These are phyloP conservation scores for Podospora conica DNA, from an alignment of 495 filamentous ascomycete species.

Conservation along the genomic window DNA sequence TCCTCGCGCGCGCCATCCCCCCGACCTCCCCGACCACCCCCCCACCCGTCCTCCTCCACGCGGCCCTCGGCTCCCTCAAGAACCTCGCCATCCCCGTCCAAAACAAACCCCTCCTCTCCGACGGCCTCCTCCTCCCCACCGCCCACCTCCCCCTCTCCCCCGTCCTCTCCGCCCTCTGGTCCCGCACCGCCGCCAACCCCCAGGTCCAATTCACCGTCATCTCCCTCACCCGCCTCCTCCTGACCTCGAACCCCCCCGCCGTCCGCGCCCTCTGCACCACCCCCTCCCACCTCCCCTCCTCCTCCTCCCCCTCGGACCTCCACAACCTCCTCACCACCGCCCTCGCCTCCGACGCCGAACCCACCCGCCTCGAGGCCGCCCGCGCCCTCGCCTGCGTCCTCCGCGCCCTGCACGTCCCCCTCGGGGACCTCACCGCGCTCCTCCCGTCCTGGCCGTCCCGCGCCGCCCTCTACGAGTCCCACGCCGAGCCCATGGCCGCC, in stretches of 20 bases:
- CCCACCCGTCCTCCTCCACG: slow-evolving; percentile 34
- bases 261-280: slow-evolving; percentile 44
- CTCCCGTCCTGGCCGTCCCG: neutral
- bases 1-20: slow-evolving; percentile 37
- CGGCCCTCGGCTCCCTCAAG: slow-evolving; percentile 67
- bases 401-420: slow-evolving; percentile 42
- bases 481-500: slow-evolving; percentile 42
- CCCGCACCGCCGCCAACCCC: slow-evolving; percentile 48
- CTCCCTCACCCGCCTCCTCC: slow-evolving; percentile 60
- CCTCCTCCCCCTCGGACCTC: slow-evolving; percentile 41
- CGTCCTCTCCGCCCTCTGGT: slow-evolving; percentile 56
- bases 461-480: slow-evolving; percentile 43
- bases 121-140: slow-evolving; percentile 25
- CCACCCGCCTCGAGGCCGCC: slow-evolving; percentile 68
- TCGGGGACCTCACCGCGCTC: neutral
- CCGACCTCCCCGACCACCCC: neutral
- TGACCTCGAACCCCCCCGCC: slow-evolving; percentile 51
- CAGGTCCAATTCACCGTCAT: slow-evolving; percentile 66
- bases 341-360: slow-evolving; percentile 52
- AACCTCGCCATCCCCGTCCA: slow-evolving; percentile 64
- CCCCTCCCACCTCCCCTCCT: slow-evolving; percentile 11
- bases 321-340: slow-evolving; percentile 55
- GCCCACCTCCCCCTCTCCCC: slow-evolving; percentile 22
- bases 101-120: slow-evolving; percentile 56
- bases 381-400: slow-evolving; percentile 60